Conservation (phyloP, 2,329 filamentous ascomycete species). For the Coniochaeta hoffmannii region DNA sequence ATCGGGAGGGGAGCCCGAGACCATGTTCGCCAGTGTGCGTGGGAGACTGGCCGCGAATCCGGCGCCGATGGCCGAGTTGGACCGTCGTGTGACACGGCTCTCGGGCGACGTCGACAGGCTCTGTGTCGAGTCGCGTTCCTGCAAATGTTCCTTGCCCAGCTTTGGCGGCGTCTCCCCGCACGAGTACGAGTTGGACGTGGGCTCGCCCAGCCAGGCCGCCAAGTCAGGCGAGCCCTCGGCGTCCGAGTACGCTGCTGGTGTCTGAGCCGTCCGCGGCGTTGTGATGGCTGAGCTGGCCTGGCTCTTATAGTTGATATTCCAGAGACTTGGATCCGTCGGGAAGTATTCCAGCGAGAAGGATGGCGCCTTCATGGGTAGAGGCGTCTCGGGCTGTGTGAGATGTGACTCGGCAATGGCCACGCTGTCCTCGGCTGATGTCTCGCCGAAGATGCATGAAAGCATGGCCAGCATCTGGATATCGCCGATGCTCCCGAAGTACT, state of each 20-base stretch:
- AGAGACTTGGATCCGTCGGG: conserved; percentile 47
- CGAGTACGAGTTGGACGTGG: conserved; percentile 50
- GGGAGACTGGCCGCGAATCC: conserved; percentile 49
- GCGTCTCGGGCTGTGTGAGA: conserved; percentile 52
- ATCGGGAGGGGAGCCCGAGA: conserved; percentile 33
- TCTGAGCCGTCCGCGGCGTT: conserved; percentile 50
- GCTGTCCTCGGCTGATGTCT: conserved; percentile 47
- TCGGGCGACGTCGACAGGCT: conserved; percentile 54
- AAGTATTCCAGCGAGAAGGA: conserved; percentile 63
- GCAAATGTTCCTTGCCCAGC: conserved; percentile 33
- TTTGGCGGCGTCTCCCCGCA: conserved; percentile 55
- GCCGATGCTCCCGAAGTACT: conserved; percentile 53
- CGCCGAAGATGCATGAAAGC: conserved; percentile 63
- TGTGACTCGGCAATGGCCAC: conserved; percentile 51
- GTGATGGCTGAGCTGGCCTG: conserved; percentile 47
- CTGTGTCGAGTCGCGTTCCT: conserved; percentile 39
- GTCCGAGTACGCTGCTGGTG: conserved; percentile 45
- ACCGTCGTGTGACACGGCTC: conserved; percentile 42
- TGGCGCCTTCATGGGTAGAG: conserved; percentile 56
- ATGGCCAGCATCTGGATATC: conserved; percentile 67
- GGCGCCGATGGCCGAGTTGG: conserved; percentile 44
- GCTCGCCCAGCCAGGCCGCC: conserved; percentile 40
- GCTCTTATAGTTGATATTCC: conserved; percentile 44
- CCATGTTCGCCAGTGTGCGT: conserved; percentile 30
- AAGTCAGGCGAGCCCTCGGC: conserved; percentile 51